Percentiles rank a stretch among this genome's conserved stretches.
Evolutionary conservation across 352 stramenopile species (phyloP).

Genomic region (Phytopythium oedochilum): DNA sequence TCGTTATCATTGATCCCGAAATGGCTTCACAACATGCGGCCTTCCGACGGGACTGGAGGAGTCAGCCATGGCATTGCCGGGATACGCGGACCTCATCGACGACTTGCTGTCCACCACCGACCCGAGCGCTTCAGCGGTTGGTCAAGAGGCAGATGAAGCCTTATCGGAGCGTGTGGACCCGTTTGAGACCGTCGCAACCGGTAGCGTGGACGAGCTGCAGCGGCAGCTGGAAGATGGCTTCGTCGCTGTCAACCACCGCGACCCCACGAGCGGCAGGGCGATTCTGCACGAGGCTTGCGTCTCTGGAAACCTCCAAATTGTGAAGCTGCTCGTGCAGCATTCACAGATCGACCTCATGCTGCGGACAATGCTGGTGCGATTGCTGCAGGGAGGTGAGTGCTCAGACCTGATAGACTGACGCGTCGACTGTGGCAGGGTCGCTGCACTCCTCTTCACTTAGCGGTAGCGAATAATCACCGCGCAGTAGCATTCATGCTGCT

Average conservation of each 20-base stretch:
- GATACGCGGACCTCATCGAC: slow-evolving; percentile 35
- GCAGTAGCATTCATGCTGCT: slow-evolving; percentile 63
- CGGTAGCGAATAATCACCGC: slow-evolving; percentile 50
- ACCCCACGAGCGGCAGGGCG: slow-evolving; percentile 29
- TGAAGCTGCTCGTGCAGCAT: slow-evolving; percentile 47
- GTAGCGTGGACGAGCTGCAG: slow-evolving; percentile 20
- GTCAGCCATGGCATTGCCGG: slow-evolving; percentile 10
- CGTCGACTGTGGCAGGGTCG: slow-evolving; percentile 27
- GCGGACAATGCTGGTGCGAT: slow-evolving; percentile 56
- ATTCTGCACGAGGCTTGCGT: slow-evolving; percentile 64
- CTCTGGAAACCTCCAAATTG: slow-evolving; percentile 38
- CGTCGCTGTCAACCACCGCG: slow-evolving; percentile 25
- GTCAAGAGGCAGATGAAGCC: slow-evolving; percentile 2
- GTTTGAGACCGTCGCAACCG: slow-evolving; percentile 25
- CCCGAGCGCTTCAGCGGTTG: neutral
- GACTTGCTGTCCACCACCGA: slow-evolving; percentile 28
- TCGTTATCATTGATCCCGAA: too few species aligned
- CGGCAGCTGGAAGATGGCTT: slow-evolving; percentile 14
- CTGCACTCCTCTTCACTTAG: slow-evolving; percentile 55
- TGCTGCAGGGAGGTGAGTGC: neutral
- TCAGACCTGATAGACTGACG: neutral
- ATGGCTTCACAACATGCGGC: too few species aligned
- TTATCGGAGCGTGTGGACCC: neutral
- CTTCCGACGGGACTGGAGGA: too few species aligned
- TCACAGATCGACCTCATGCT: slow-evolving; percentile 46